Evolutionary conservation across 495 filamentous ascomycete genomes (phyloP).

Genomic region (Aspergillus saccharolyticus): DNA sequence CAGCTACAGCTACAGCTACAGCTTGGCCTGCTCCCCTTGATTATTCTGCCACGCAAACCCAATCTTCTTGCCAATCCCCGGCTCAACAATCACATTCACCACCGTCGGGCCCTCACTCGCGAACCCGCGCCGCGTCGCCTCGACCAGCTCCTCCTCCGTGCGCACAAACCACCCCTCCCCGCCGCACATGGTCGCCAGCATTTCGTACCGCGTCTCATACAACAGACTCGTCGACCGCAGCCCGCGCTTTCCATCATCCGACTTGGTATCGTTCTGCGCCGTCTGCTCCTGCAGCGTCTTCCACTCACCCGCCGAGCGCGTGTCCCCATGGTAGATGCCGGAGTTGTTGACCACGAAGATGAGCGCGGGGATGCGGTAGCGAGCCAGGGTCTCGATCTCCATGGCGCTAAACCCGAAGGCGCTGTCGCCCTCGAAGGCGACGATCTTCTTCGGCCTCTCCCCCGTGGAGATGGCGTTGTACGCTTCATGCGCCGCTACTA

Average conservation of each 20-base stretch:
- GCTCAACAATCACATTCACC: slow-evolving; percentile 58
- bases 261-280: slow-evolving; percentile 25
- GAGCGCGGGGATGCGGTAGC: slow-evolving; percentile 56
- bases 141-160: slow-evolving; percentile 48
- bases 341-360: slow-evolving; percentile 63
- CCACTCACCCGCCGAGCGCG: slow-evolving; percentile 37
- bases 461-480: slow-evolving; percentile 45
- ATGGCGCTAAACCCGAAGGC: slow-evolving; percentile 61
- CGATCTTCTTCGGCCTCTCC: slow-evolving; percentile 46
- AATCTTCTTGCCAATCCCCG: slow-evolving; percentile 48
- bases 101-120: slow-evolving; percentile 40
- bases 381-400: slow-evolving; percentile 62
- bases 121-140: slow-evolving; percentile 51
- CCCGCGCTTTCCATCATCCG: slow-evolving; percentile 31
- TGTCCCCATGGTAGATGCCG: slow-evolving; percentile 58
- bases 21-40: slow-evolving; percentile 12
- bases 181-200: slow-evolving; percentile 53
- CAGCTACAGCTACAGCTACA: slow-evolving; percentile 7
- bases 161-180: slow-evolving; percentile 51
- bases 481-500: slow-evolving; percentile 57
- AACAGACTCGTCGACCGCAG: slow-evolving; percentile 53
- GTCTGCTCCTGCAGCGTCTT: slow-evolving; percentile 34
- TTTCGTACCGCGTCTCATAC: slow-evolving; percentile 56
- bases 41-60: slow-evolving; percentile 32
- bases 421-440: slow-evolving; percentile 58